Evolutionary conservation across 192 early-diverging fungal species (phyloP).

Genomic region (Coemansia sp.): DNA sequence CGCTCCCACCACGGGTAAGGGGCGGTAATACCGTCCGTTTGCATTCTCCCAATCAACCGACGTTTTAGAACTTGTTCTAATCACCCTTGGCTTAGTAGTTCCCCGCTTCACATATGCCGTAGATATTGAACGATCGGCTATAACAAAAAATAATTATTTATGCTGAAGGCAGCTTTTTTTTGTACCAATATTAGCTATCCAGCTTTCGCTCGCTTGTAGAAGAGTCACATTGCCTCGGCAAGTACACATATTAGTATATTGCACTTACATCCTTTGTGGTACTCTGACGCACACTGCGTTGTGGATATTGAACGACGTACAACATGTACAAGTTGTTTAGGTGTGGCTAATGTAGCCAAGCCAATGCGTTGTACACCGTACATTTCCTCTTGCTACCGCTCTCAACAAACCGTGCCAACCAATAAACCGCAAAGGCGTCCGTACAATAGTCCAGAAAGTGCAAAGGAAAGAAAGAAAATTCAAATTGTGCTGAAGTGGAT

Average conservation of each 20-base stretch:
- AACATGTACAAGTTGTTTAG: neutral
- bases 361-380: neutral
- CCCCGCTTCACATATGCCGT: conserved; percentile 44
- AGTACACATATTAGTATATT: neutral
- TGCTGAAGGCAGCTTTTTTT: neutral
- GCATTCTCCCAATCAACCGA: conserved; percentile 32
- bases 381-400: neutral
- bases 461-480: neutral
- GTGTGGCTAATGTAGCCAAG: neutral
- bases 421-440: neutral
- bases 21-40: conserved; percentile 38
- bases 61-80: conserved; percentile 32
- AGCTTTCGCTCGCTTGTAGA: no score
- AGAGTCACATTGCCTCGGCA: no score
- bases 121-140: conserved; percentile 36
- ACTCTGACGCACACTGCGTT: neutral
- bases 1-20: conserved; percentile 8
- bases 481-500: neutral
- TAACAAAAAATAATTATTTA: neutral
- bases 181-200: neutral
- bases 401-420: neutral
- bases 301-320: neutral
- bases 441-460: no score
- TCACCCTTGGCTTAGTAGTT: conserved; percentile 4
- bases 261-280: neutral